Conservation (phyloP, 192 early-diverging fungal genomes). For the Allomyces macrogynus region DNA sequence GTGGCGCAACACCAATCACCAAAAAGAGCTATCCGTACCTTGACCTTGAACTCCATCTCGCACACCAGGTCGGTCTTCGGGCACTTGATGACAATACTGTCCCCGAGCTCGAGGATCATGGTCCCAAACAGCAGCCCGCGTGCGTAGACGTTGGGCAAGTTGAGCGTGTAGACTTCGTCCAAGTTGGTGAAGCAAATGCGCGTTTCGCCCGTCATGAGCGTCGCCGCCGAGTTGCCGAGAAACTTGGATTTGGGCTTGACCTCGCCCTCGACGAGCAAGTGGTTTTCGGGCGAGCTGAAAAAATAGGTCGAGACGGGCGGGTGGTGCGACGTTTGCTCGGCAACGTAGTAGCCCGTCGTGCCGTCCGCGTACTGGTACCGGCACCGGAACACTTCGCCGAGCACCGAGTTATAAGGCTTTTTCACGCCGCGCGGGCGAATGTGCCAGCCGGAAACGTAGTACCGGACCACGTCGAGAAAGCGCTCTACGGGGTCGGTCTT, state of each 20-base stretch:
- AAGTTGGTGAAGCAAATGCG: slow-evolving; percentile 39
- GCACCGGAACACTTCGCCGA: slow-evolving; percentile 83
- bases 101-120: slow-evolving; percentile 83
- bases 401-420: slow-evolving; percentile 87
- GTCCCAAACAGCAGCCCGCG: slow-evolving; percentile 81
- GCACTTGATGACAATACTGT: slow-evolving; percentile 50
- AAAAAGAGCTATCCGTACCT: slow-evolving; percentile 47
- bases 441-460: slow-evolving; percentile 81
- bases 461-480: slow-evolving; percentile 63
- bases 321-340: slow-evolving; percentile 89
- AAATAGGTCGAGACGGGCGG: slow-evolving; percentile 75
- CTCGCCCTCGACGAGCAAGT: slow-evolving; percentile 57
- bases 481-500: slow-evolving; percentile 44
- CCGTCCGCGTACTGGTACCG: slow-evolving; percentile 47
- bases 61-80: slow-evolving; percentile 51
- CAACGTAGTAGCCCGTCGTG: slow-evolving; percentile 53
- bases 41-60: slow-evolving; percentile 75
- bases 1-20: background rate
- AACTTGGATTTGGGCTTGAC: slow-evolving; percentile 71
- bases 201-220: slow-evolving; percentile 58
- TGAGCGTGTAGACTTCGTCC: slow-evolving; percentile 59
- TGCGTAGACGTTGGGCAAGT: slow-evolving; percentile 82
- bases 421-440: slow-evolving; percentile 80
- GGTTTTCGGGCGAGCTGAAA: slow-evolving; percentile 62
- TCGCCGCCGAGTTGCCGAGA: slow-evolving; percentile 73